Evolutionary conservation across 2,329 filamentous ascomycete genomes (phyloP).

Genomic region (Aspergillus nomiae): DNA sequence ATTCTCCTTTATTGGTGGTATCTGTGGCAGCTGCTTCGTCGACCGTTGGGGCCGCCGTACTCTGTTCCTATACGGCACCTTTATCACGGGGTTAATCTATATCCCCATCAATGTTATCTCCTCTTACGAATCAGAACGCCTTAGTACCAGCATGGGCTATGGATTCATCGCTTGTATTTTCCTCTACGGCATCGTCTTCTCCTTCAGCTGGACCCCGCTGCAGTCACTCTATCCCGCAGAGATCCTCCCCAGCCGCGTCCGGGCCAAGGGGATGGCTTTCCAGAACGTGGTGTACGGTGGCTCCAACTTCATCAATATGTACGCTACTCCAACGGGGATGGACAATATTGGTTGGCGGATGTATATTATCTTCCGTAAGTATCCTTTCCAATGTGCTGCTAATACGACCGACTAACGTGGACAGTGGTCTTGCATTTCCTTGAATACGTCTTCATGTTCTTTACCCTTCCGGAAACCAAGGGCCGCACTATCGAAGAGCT

Average conservation of each 20-base stretch:
- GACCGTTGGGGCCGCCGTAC: constrained; percentile 12
- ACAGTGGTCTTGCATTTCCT: constrained; percentile 13
- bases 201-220: constrained; percentile 12
- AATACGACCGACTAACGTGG: neutral
- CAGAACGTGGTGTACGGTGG: constrained; percentile 7
- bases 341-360: constrained; percentile 11
- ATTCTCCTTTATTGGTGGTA: constrained; percentile 10
- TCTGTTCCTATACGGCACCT: constrained; percentile 13
- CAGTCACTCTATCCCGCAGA: constrained; percentile 11
- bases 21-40: constrained; percentile 10
- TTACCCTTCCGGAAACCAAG: constrained; percentile 12
- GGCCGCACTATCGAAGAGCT: constrained; percentile 13
- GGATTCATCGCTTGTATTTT: constrained; percentile 13
- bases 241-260: constrained; percentile 9
- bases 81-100: constrained; percentile 12
- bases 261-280: constrained; percentile 12
- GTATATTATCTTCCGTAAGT: constrained; percentile 13
- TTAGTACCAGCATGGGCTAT: constrained; percentile 12
- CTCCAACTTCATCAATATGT: constrained; percentile 13
- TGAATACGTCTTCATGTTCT: constrained; percentile 10
- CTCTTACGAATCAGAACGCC: neutral
- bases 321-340: constrained; percentile 10
- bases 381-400: neutral
- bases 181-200: constrained; percentile 8
- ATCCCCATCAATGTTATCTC: constrained; percentile 12